A percentile compares a stretch with the other conserved stretches of the same genome.
Conservation (phyloP, 148 eudicot species). For the Diospyros lotus region DNA sequence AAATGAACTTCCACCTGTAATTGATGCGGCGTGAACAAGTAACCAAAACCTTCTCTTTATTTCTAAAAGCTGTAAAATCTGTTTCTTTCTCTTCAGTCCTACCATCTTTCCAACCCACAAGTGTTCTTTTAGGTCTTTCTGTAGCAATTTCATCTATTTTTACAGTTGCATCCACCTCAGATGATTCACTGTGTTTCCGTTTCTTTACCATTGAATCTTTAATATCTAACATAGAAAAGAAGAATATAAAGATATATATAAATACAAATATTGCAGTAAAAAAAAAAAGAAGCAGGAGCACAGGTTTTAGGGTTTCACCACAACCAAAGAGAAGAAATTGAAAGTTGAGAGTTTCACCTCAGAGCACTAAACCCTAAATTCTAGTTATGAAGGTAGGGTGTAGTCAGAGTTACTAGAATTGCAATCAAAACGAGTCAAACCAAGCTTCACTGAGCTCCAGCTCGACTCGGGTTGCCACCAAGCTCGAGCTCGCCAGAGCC, state of each 20-base stretch:
- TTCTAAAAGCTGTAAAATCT: constrained; percentile 29
- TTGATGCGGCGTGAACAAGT: constrained; percentile 68
- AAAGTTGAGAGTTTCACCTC: no score
- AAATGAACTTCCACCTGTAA: constrained; percentile 17
- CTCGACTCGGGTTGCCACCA: no score
- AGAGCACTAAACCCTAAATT: no score
- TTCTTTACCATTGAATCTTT: constrained; percentile 60
- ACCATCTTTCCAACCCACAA: constrained; percentile 70
- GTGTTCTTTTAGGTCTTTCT: constrained; percentile 65
- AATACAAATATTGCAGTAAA: neutral
- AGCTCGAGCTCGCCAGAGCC: no score
- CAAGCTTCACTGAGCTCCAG: no score
- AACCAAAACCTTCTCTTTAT: constrained; percentile 57
- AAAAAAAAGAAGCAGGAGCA: no score
- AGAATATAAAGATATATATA: neutral
- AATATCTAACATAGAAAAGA: neutral
- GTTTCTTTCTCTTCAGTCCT: constrained; percentile 17
- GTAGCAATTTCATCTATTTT: constrained; percentile 46
- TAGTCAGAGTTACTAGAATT: no score
- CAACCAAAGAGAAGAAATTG: no score
- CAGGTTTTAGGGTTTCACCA: no score
- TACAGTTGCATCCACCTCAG: constrained; percentile 20
- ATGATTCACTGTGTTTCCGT: constrained; percentile 61
- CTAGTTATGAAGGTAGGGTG: no score
- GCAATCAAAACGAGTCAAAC: no score